Evolutionary conservation across 139 green algal species (phyloP), one percentile per base, ranked within the genome.

Genomic region (Picocystis salinarum): DNA sequence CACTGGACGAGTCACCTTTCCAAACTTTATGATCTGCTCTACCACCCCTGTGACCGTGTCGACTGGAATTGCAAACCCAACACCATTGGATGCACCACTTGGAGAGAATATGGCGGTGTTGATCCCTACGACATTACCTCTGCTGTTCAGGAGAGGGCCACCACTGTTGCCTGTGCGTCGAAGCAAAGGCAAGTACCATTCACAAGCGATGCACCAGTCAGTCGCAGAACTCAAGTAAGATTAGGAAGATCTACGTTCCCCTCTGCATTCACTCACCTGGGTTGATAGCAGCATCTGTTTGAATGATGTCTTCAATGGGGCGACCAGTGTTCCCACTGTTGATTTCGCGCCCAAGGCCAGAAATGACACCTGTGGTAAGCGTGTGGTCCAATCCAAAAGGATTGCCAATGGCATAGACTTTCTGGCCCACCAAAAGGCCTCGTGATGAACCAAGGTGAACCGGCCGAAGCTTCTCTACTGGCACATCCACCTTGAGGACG

Each of bases 251-350:
- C 15, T 2, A 53, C 15, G 54, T 73, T 73, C 27, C 65, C 65
- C n/a, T n/a, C n/a, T n/a, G n/a, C n/a, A n/a, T n/a, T n/a, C n/a
- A n/a, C n/a, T n/a, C n/a, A n/a, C n/a, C n/a, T 44, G 73, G 73
- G 55, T 91, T 91, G 68, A 91, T 88, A 17, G 73, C 70, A 5
- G 80, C 77, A 36, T 92, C 80, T 2, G 75, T 91, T 53, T 92
- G 80, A 19, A 92, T 78, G 29, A 87, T 57, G 24, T 71, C 72
- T 41, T 76, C 49, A 49, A 92, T 90, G 50, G 84, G 78, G 2
- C 80, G 53, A 2, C 75, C 77, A 5, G 75, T 85, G 33, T 73
- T 73, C 26, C 58, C 62, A 25, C 36, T 60, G 20, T 45, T 59
- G 47, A 74, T 74, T 45, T 74, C 62, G 12, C 65, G 25, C 33